Evolutionary conservation across 192 early-diverging fungal genomes (phyloP), one percentile per base, ranked within the genome.

Genomic region (Phycomyces blakesleeanus): DNA sequence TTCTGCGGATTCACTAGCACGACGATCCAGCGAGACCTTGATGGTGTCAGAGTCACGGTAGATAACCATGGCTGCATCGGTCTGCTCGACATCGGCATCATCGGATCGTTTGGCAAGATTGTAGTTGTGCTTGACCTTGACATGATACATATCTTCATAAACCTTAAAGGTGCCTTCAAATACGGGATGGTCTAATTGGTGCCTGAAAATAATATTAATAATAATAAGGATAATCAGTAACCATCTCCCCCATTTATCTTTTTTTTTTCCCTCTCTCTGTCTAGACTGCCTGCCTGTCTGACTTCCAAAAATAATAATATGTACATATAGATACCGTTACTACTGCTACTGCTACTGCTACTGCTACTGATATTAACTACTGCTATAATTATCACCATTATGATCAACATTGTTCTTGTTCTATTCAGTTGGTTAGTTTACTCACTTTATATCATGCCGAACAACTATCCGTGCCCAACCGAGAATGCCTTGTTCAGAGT

Each of bases 131-230:
- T 66, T 70, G 22, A 82, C 78, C 58, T 83, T 87, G 51, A 89
- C 67, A 57, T 84, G 81, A 59, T 80, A 81, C 9, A 83, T 79
- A 52, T 84, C 83, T 0, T 72, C 81, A 41, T 76, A 51, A 0
- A 80, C 61, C 26, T 58, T 65, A 58, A 89, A 89, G 44, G 77
- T 69, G 4, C 87, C 89, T 55, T 87, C 78, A 1, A 91, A 52
- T 3, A 87, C 71, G 1, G 83, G 69, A 38, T 74, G 51, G 20
- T 63, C 25, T 9, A 64, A 37, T 9, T 54, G 25, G 54, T 67
- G 66, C 6, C 62, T 64, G 41, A 16, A 39, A 22, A 39, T 38
- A 50, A 10, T 41, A 7, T 34, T 7, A 34, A 34, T n/a, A n/a
- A n/a, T n/a, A n/a, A n/a, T n/a, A n/a, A n/a, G n/a, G n/a, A n/a